A percentile compares a stretch with the other conserved stretches of the same genome.
phyloP scores from a whole-genome alignment of 2,329 filamentous ascomycete genomes.

The Thielaviopsis populi region DNA sequence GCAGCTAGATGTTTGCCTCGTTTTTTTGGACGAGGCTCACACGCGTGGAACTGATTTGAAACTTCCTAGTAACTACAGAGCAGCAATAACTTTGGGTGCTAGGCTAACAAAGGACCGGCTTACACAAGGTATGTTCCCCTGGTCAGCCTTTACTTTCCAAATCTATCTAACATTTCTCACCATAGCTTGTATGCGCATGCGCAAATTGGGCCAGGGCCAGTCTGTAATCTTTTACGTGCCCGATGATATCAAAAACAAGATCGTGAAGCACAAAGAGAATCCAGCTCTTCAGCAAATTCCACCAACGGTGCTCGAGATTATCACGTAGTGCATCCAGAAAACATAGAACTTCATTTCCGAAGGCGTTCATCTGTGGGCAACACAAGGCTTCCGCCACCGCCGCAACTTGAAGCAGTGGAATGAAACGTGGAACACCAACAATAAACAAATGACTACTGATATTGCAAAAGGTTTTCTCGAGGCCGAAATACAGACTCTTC shows the following conservation, averaged over 20 bases:
- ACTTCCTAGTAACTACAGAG: constrained; percentile 42
- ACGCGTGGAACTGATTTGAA: constrained; percentile 55
- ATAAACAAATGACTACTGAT: constrained; percentile 17
- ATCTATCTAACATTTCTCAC: not conserved
- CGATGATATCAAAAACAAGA: constrained; percentile 41
- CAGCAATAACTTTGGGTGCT: constrained; percentile 52
- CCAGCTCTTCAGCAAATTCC: not conserved
- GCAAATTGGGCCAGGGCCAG: constrained; percentile 52
- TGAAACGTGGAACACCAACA: not conserved
- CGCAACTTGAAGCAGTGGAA: constrained; percentile 28
- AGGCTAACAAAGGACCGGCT: constrained; percentile 52
- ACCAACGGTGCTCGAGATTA: constrained; percentile 38
- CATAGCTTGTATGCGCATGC: constrained; percentile 54
- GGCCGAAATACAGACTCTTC: constrained; percentile 36
- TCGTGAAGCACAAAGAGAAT: constrained; percentile 23
- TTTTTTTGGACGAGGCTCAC: constrained; percentile 57
- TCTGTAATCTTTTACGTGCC: constrained; percentile 46
- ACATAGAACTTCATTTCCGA: constrained; percentile 36
- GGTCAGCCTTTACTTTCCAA: not conserved
- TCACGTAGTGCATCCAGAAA: constrained; percentile 44
- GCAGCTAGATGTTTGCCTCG: constrained; percentile 42
- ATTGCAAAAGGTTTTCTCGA: constrained; percentile 37
- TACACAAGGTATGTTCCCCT: constrained; percentile 42
- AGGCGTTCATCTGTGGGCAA: constrained; percentile 43
- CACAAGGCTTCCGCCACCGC: constrained; percentile 40